Evolutionary conservation across 1,139 yeast genomes (phyloP).

Genomic region (Cylindricascospora bacillispora): DNA sequence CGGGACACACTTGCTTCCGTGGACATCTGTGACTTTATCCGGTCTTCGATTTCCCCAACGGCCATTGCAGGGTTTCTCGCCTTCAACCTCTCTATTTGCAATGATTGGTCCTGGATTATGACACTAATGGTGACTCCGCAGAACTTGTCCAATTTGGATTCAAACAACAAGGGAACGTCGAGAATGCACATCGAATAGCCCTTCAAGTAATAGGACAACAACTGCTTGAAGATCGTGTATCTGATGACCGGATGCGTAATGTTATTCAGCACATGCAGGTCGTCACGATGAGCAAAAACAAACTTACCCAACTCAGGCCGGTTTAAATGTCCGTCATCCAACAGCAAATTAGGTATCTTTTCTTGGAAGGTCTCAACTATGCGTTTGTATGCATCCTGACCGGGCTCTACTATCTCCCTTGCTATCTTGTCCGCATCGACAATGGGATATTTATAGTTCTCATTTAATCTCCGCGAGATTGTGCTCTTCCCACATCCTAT

Average conservation of each 20-base stretch:
- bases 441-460: slow-evolving; percentile 42
- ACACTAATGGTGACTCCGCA: slow-evolving; percentile 70
- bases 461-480: slow-evolving; percentile 49
- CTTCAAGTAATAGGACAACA: slow-evolving; percentile 44
- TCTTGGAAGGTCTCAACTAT: slow-evolving; percentile 49
- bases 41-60: slow-evolving; percentile 50
- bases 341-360: slow-evolving; percentile 43
- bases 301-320: slow-evolving; percentile 65
- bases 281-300: slow-evolving; percentile 57
- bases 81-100: slow-evolving; percentile 52
- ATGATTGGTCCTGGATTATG: slow-evolving; percentile 37
- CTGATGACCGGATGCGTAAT: slow-evolving; percentile 89
- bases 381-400: slow-evolving; percentile 51
- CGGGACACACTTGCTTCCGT: slow-evolving; percentile 40
- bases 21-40: slow-evolving; percentile 72
- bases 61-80: slow-evolving; percentile 57
- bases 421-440: slow-evolving; percentile 91
- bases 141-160: slow-evolving; percentile 52
- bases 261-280: slow-evolving; percentile 45
- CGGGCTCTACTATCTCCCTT: slow-evolving; percentile 72
- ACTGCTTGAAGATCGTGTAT: slow-evolving; percentile 46
- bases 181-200: slow-evolving; percentile 48
- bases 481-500: slow-evolving; percentile 94
- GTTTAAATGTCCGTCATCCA: slow-evolving; percentile 41
- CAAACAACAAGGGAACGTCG: slow-evolving; percentile 86